phyloP scores from a whole-genome alignment of 257 asterid genomes.

The Fraxinus excelsior region DNA sequence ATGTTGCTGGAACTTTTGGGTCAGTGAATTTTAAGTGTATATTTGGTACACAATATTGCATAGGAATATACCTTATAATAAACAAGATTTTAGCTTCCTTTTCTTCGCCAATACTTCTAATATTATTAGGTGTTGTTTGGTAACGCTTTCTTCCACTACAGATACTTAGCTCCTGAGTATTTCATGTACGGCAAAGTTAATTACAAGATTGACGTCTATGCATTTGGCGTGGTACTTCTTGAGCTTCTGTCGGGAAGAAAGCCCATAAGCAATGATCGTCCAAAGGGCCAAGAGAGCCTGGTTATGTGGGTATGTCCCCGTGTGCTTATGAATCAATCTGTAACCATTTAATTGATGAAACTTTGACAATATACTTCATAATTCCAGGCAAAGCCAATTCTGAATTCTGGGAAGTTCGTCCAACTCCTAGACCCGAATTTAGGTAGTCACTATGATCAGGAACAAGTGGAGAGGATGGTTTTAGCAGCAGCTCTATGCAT shows the following conservation, averaged over 20 bases:
- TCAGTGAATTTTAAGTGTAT: constrained; percentile 37
- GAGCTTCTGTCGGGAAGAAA: constrained; percentile 95
- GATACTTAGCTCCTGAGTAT: constrained; percentile 98
- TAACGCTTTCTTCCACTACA: constrained; percentile 26
- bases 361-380: background rate
- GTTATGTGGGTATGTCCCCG: constrained; percentile 90
- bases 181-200: constrained; percentile 96
- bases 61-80: background rate
- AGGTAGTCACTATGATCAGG: constrained; percentile 54
- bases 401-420: constrained; percentile 57
- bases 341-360: background rate
- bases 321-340: constrained; percentile 2
- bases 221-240: constrained; percentile 93
- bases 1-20: constrained; percentile 98
- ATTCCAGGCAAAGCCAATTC: constrained; percentile 79
- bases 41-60: background rate
- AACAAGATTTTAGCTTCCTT: background rate
- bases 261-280: constrained; percentile 76
- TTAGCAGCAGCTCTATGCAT: constrained; percentile 89
- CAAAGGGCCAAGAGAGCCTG: constrained; percentile 95
- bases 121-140: background rate
- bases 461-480: constrained; percentile 77
- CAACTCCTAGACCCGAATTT: constrained; percentile 68
- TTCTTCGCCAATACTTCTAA: background rate
- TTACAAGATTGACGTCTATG: constrained; percentile 90